Base-by-base conservation (phyloP, 2,329 filamentous ascomycete species). In the Exophiala viscosa region DNA sequence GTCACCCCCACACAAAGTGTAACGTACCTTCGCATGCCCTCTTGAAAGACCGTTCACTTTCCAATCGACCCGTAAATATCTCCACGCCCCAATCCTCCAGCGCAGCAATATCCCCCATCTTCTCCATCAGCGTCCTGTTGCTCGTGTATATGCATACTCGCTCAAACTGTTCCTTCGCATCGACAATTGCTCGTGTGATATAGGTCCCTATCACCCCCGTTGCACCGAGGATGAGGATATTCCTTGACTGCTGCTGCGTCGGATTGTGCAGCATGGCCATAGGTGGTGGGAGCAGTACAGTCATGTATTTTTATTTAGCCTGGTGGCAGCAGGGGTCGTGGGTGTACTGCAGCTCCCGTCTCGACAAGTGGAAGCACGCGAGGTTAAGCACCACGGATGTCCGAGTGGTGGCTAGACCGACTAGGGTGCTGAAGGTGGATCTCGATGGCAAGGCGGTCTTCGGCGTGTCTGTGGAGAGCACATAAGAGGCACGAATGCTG, bases 61-160 rank as follows among this genome's bases (percentile, higher is more conserved):
- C 71, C 5, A 84, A 62, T 62, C 84, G 74, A 17, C 83, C 83
- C 0, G 78, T 70, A 15, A 84, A 70, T 5, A 86, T 70, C 8
- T 79, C 71, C 6, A 82, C 74, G 2, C 77, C 77, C 52, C 70
- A 65, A 15, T 65, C 60, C 60, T 76, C 72, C 59, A 78, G 67
- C 1, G 67, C 64, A 31, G 77, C 72, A 9, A 86, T 71, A 31
- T 75, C 67, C 1, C 71, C 65, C 1, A 69, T 56, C 60, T 85
- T 86, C 8, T 68, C 72, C 43, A 73, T 64, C n/a, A 74, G 68
- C 0, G 79, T 81, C 43, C 68, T 69, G 8, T 71, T 61, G 5
- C 81, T 83, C 1, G 83, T 85, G 65, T 80, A 82, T 44, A 85
- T 73, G 5, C 70, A 76, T 41, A 85, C 69, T 41, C 72, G 73